Evolutionary conservation across 805 yeast genomes (phyloP), one percentile per base, ranked within the genome.

Genomic region (Alloascoidea hylecoeti): DNA sequence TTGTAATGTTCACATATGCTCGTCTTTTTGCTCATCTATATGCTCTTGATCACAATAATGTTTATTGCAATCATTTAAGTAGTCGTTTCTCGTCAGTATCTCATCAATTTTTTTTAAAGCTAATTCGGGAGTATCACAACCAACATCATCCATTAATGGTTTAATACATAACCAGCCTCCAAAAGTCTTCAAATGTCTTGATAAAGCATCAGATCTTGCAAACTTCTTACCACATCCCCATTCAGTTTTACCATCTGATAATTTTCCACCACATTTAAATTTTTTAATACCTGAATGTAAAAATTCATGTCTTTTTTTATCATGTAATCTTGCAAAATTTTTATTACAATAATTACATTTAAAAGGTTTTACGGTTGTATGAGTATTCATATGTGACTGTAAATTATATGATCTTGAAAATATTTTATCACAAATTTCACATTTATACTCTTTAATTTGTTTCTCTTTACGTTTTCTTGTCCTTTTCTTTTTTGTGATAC

Each of bases 211-310:
- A 28, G 83, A 73, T 46, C 94, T 58, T 3, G 88, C 89, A 61
- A 81, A 81, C 47, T 70, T 66, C 60, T 77, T 78, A 4, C 82
- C 81, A 56, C 94, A 81, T 0, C 94, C 94, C 94, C 94, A 81
- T 15, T 37, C 35, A 1, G 66, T 48, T 4, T 80, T 79, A 48
- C 71, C 70, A 42, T 70, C 67, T 40, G 79, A 55, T 77, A 78
- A 49, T 66, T 81, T 46, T 75, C n/a, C n/a, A n/a, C n/a, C n/a
- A n/a, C n/a, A n/a, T n/a, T n/a, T n/a, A n/a, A n/a, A n/a, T n/a
- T n/a, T 66, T 57, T 78, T 80, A 54, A 78, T 80, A 1, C 92
- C 92, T 3, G 77, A 63, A 50, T 82, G 94, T 41, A 81, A 60
- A 48, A 74, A 74, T 49, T 78, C 88, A 49, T 81, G 92, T 39